Evolutionary conservation across 2,329 filamentous ascomycete genomes (phyloP).

Genomic region (Torrubiella hemipterigena): DNA sequence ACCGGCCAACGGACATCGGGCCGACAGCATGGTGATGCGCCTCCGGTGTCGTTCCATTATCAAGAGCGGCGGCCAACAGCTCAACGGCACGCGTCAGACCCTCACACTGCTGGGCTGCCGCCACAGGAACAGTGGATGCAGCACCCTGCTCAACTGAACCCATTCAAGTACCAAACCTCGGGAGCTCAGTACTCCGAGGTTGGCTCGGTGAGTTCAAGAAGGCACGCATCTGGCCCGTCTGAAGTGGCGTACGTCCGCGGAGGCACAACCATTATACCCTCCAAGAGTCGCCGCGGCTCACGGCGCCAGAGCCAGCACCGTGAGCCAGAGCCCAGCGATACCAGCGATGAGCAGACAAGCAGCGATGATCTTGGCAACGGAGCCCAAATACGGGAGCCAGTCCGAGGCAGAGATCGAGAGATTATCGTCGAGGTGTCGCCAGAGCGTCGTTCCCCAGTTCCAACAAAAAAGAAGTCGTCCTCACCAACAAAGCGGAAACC

Average conservation of each 20-base stretch:
- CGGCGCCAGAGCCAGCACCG: conserved; percentile 17
- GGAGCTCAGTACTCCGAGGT: conserved; percentile 24
- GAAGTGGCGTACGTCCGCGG: conserved; percentile 15
- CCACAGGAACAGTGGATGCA: conserved; percentile 18
- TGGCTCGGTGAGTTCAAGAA: conserved; percentile 20
- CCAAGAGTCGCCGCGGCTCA: conserved; percentile 19
- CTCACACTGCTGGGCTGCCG: conserved; percentile 18
- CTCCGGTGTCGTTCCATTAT: conserved; percentile 34
- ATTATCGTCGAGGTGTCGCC: conserved; percentile 26
- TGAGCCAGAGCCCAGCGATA: conserved; percentile 20
- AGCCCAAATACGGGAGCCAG: conserved; percentile 18
- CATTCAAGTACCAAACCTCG: conserved; percentile 40
- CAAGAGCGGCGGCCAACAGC: conserved; percentile 19
- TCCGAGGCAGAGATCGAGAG: conserved; percentile 19
- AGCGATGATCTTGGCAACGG: conserved; percentile 25
- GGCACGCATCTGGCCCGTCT: conserved; percentile 22
- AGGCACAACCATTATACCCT: conserved; percentile 13
- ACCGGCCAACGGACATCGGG: conserved; percentile 22
- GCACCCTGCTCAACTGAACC: conserved; percentile 22
- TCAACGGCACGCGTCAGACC: conserved; percentile 33
- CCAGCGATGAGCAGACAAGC: conserved; percentile 18
- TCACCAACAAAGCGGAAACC: conserved; percentile 29
- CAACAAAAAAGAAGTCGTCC: conserved; percentile 26
- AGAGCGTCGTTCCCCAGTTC: conserved; percentile 16
- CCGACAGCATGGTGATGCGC: conserved; percentile 21